A percentile compares a stretch with the other conserved stretches of the same genome.
These are phyloP conservation scores for Erysimum cheiri DNA, from an alignment of 441 rosid genomes.

Conservation along the genomic window DNA sequence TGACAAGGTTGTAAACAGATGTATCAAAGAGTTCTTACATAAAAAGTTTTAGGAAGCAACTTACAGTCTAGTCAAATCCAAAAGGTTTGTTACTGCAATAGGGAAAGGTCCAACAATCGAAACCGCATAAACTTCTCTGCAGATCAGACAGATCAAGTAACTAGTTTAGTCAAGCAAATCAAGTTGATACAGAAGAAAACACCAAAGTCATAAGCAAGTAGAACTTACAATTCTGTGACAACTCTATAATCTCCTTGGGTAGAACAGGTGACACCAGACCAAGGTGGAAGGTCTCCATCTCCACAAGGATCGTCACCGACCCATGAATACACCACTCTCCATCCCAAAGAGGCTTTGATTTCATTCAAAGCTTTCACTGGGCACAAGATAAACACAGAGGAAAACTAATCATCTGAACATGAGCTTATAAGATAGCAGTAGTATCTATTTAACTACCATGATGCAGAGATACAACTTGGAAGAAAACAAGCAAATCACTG, in stretches of 20 bases:
- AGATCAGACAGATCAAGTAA: conserved; percentile 31
- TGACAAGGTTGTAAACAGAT: not conserved
- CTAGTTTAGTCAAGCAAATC: conserved; percentile 17
- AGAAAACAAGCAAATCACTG: not conserved
- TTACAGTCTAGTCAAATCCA: conserved; percentile 77
- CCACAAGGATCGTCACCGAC: conserved; percentile 88
- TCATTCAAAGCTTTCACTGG: conserved; percentile 83
- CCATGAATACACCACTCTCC: conserved; percentile 88
- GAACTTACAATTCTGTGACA: conserved; percentile 65
- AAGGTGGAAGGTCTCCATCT: conserved; percentile 72
- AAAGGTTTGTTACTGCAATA: conserved; percentile 75
- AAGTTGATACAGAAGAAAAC: conserved; percentile 5
- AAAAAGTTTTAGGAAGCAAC: conserved; percentile 23
- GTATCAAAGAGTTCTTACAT: not conserved
- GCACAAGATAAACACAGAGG: conserved; percentile 8
- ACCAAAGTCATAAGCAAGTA: not conserved
- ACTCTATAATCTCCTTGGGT: conserved; percentile 78
- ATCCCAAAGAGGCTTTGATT: conserved; percentile 81
- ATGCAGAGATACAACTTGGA: not conserved
- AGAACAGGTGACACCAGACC: conserved; percentile 86
- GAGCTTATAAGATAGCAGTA: not conserved
- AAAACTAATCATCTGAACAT: not conserved
- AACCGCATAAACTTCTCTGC: conserved; percentile 84
- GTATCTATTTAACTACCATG: not conserved
- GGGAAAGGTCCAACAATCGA: conserved; percentile 86